Evolutionary conservation across 345 rosid genomes (phyloP).

Genomic region (Populus tremula): DNA sequence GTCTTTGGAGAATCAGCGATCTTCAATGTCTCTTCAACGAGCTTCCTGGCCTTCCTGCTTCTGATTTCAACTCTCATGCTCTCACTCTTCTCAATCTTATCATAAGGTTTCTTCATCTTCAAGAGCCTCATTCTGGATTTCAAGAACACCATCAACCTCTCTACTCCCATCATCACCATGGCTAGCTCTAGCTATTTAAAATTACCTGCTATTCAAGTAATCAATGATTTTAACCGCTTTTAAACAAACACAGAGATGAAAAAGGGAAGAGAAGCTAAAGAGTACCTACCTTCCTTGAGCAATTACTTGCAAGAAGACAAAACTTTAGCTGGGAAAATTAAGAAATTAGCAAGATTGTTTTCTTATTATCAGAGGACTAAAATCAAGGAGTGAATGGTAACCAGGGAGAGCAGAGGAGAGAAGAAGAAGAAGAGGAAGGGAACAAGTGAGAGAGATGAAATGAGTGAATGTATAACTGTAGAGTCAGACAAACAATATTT

Average conservation of each 20-base stretch:
- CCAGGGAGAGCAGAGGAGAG: not conserved
- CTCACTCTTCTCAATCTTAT: slow-evolving; percentile 89
- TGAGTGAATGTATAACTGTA: slow-evolving; percentile 16
- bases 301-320: not conserved
- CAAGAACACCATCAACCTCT: slow-evolving; percentile 51
- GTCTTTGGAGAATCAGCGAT: slow-evolving; percentile 72
- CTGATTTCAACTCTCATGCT: slow-evolving; percentile 86
- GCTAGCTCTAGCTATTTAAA: not conserved
- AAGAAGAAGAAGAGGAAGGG: slow-evolving; percentile 3
- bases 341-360: not conserved
- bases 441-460: not conserved
- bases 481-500: not conserved
- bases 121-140: slow-evolving; percentile 62
- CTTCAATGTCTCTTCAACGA: slow-evolving; percentile 64
- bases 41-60: slow-evolving; percentile 77
- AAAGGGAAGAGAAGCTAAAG: not conserved
- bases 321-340: not conserved
- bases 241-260: not conserved
- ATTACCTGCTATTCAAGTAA: not conserved
- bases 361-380: not conserved
- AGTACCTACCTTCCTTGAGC: not conserved
- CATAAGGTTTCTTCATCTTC: slow-evolving; percentile 60
- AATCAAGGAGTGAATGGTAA: not conserved
- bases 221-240: not conserved
- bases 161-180: slow-evolving; percentile 58